Evolutionary conservation across 305 asterid species (phyloP), one percentile per base, ranked within the genome.

Genomic region (Fraxinus angustifolia): DNA sequence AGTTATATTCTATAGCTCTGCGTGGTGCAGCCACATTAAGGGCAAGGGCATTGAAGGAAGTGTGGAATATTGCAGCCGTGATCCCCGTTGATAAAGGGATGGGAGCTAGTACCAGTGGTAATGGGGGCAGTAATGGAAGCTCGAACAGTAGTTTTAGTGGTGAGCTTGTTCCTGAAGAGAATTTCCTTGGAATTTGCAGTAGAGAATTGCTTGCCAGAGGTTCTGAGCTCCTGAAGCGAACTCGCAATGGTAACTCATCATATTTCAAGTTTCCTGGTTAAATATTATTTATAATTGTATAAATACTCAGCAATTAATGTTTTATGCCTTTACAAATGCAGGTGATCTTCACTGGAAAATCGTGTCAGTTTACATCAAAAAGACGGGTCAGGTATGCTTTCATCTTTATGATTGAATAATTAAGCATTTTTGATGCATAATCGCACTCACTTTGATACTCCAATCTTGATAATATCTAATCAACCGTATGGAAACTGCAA

Each of bases 321-420:
- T 80, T 3, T 33, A 26, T 62, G 31, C 7, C n/a, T 75, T 21
- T 50, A n/a, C 14, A 53, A 83, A 53, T 87, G 93, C 96, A 96
- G 99, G 96, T 26, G 98, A 96, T 78, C 99, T 96, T 72, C 99
- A 96, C 75, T 94, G 98, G 99, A 96, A 96, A 86, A 78, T 96
- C 68, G 99, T 94, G 36, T 96, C 98, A 35, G 98, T 94, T 76
- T 96, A 96, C 93, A 86, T 94, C 34, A 93, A 94, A 84, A 82
- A 80, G 84, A 70, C 83, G 87, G 99, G 98, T 38, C 96, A 93
- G 97, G 99, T 96, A 73, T 19, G 85, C 78, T 81, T 86, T 81
- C 31, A 70, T 62, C 50, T 73, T 81, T 30, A 82, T 86, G 87
- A 88, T 86, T 86, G 85, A 75, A 73, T 79, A 76, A 86, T 78